A percentile compares a stretch with the other conserved stretches of the same genome.
These are phyloP conservation scores for Populus hybrid DNA, from an alignment of 441 rosid genomes.

Conservation along the genomic window DNA sequence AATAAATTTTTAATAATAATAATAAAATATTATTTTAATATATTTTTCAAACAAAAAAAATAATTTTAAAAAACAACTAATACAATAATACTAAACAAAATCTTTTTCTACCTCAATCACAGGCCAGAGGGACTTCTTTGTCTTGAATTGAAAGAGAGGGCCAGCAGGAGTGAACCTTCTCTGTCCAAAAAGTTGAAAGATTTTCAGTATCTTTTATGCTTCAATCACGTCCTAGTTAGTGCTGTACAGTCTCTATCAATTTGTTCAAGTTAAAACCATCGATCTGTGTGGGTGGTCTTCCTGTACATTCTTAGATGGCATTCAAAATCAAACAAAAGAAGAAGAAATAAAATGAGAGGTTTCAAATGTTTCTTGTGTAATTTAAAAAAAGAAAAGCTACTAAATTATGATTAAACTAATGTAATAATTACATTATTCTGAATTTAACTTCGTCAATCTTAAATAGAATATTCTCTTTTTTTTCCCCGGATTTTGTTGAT, in stretches of 20 bases:
- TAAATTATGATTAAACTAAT: no score
- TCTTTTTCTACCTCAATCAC: neutral
- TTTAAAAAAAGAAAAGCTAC: no score
- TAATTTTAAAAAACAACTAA: neutral
- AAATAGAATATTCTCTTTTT: no score
- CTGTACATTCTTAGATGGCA: no score
- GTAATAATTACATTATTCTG: no score
- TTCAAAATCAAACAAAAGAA: no score
- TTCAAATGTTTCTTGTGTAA: neutral
- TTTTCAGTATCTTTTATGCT: neutral
- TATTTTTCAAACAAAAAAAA: no score
- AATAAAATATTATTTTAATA: no score
- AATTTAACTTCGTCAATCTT: no score
- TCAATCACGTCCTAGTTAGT: conserved; percentile 2
- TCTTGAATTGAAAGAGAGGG: neutral
- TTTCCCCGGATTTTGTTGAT: no score
- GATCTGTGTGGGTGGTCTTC: neutral
- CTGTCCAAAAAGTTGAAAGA: neutral
- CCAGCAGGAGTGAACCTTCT: neutral
- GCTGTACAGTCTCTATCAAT: neutral
- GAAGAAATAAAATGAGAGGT: neutral
- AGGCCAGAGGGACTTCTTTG: neutral
- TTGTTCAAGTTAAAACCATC: neutral
- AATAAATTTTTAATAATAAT: no score
- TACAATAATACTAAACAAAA: neutral